Conservation (phyloP, 768 basidiomycete species). For the Harrya chromipes region DNA sequence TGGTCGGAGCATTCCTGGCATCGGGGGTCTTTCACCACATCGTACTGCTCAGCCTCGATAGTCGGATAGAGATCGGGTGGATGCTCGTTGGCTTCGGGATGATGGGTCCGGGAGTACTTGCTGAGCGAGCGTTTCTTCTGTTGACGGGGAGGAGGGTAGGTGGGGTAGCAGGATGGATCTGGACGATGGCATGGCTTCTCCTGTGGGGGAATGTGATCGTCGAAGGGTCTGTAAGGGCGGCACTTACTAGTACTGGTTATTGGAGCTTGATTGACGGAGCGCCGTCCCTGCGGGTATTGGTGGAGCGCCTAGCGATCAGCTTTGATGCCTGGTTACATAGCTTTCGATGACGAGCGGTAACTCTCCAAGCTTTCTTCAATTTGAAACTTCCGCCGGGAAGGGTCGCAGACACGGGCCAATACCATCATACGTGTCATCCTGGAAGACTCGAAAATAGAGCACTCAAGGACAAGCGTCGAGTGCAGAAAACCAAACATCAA, state of each 20-base stretch:
- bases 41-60: slow-evolving; percentile 48
- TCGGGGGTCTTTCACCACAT: slow-evolving; percentile 57
- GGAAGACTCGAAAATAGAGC: no score
- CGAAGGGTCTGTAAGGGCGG: slow-evolving; percentile 20
- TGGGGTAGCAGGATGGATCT: slow-evolving; percentile 33
- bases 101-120: slow-evolving; percentile 48
- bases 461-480: no score
- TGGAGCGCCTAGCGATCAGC: neutral
- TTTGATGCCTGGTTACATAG: neutral
- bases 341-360: neutral
- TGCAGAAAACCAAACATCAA: no score
- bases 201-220: slow-evolving; percentile 22
- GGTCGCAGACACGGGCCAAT: no score
- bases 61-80: slow-evolving; percentile 39
- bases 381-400: no score
- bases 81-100: slow-evolving; percentile 52
- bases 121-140: slow-evolving; percentile 36
- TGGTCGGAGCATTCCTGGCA: slow-evolving; percentile 54
- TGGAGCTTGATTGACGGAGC: slow-evolving; percentile 5
- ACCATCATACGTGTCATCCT: no score
- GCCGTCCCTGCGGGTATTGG: neutral
- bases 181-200: slow-evolving; percentile 32
- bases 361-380: no score
- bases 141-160: slow-evolving; percentile 26
- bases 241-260: slow-evolving; percentile 8